These are phyloP conservation scores for Termitomyces sp. DNA, from an alignment of 768 basidiomycete genomes.

Conservation along the genomic window DNA sequence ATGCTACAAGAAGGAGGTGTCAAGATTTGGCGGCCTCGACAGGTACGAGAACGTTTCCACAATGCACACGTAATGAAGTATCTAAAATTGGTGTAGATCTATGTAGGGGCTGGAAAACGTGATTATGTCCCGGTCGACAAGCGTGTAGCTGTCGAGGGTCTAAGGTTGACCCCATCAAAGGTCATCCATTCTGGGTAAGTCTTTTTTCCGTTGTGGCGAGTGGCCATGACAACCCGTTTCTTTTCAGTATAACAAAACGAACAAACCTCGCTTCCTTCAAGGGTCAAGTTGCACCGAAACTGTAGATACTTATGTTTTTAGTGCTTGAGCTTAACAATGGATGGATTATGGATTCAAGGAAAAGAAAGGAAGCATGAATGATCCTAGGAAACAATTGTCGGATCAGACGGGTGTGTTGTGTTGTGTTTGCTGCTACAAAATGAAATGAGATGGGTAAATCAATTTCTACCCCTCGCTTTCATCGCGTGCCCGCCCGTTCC, in stretches of 20 bases:
- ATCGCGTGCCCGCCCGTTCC: slow-evolving; percentile 21
- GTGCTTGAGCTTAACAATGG: slow-evolving; percentile 5
- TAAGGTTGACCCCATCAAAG: slow-evolving; percentile 52
- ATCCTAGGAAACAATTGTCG: not conserved
- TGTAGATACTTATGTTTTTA: slow-evolving; percentile 19
- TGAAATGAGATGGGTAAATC: slow-evolving; percentile 4
- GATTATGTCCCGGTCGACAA: slow-evolving; percentile 66
- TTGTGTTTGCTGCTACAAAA: slow-evolving; percentile 13
- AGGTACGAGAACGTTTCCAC: slow-evolving; percentile 38
- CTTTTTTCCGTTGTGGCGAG: slow-evolving; percentile 10
- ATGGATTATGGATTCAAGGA: not conserved
- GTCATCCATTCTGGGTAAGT: slow-evolving; percentile 76
- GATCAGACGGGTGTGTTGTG: slow-evolving; percentile 10
- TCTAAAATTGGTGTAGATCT: slow-evolving; percentile 46
- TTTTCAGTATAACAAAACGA: slow-evolving; percentile 57
- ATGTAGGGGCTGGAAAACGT: slow-evolving; percentile 69
- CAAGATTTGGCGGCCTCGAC: slow-evolving; percentile 89
- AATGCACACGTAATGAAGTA: not conserved
- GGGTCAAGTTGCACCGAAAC: slow-evolving; percentile 40
- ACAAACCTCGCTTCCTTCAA: slow-evolving; percentile 60
- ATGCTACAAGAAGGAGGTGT: slow-evolving; percentile 87
- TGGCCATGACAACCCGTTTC: slow-evolving; percentile 31
- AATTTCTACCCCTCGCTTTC: slow-evolving; percentile 19
- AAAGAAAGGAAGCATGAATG: not conserved
- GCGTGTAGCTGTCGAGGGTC: slow-evolving; percentile 50